Evolutionary conservation across 805 yeast species (phyloP).

Genomic region (Maudiozyma serrabonitensis): DNA sequence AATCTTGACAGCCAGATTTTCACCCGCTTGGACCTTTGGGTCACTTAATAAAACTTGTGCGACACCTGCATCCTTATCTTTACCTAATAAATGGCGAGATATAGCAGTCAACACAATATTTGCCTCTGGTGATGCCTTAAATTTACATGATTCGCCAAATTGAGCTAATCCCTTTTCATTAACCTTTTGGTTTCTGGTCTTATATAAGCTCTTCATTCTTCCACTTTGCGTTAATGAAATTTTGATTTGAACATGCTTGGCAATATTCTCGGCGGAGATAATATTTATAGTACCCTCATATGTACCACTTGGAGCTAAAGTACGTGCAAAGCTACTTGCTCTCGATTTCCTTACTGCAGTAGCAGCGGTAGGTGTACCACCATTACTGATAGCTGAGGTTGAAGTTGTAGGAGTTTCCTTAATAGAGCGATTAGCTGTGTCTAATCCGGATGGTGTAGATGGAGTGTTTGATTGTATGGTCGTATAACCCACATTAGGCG

Average conservation of each 20-base stretch:
- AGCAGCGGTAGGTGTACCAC: not conserved
- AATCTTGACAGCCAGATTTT: conserved; percentile 23
- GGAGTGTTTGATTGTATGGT: conserved; percentile 12
- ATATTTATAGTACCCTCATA: conserved; percentile 46
- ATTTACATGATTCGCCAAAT: conserved; percentile 52
- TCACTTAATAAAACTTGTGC: conserved; percentile 45
- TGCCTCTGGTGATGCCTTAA: conserved; percentile 57
- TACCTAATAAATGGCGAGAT: conserved; percentile 65
- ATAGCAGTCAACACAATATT: conserved; percentile 50
- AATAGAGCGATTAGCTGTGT: not conserved
- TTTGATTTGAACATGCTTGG: conserved; percentile 41
- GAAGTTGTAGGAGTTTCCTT: not conserved
- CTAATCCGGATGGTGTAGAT: not conserved
- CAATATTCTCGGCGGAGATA: conserved; percentile 38
- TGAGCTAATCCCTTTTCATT: conserved; percentile 35
- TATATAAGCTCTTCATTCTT: conserved; percentile 46
- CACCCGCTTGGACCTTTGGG: conserved; percentile 24
- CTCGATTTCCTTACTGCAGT: not conserved
- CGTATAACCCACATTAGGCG: conserved; percentile 25
- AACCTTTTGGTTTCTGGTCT: conserved; percentile 51
- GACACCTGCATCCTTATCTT: conserved; percentile 53
- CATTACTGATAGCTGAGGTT: not conserved
- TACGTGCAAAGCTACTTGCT: conserved; percentile 20
- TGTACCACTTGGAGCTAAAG: conserved; percentile 25
- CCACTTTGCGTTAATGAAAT: conserved; percentile 40